Conservation (phyloP, 495 filamentous ascomycete species). For the Beverwykella pulmonaria region DNA sequence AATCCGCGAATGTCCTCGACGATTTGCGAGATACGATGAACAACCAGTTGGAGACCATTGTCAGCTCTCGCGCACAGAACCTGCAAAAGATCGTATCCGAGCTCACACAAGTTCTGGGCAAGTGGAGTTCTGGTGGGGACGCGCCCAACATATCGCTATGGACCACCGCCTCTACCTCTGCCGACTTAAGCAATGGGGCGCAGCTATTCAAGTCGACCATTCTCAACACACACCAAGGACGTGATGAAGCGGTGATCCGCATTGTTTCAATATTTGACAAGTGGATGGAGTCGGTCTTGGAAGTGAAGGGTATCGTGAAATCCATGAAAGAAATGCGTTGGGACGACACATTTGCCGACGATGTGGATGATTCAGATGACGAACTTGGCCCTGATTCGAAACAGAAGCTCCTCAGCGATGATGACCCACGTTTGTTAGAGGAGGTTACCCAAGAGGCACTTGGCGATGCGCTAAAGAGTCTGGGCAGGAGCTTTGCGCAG, state of each 20-base stretch:
- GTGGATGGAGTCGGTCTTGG: slow-evolving; percentile 68
- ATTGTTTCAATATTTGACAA: slow-evolving; percentile 62
- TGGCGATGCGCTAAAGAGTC: slow-evolving; percentile 56
- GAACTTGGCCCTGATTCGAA: slow-evolving; percentile 54
- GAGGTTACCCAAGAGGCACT: slow-evolving; percentile 63
- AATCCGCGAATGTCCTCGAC: slow-evolving; percentile 57
- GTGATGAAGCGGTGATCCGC: slow-evolving; percentile 63
- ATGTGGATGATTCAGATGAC: slow-evolving; percentile 63
- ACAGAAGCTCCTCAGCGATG: slow-evolving; percentile 64
- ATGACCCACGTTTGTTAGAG: slow-evolving; percentile 70
- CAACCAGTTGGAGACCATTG: slow-evolving; percentile 59
- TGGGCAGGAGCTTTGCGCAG: slow-evolving; percentile 60
- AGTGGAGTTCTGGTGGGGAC: slow-evolving; percentile 32
- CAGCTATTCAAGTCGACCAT: slow-evolving; percentile 57
- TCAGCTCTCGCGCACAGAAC: slow-evolving; percentile 60
- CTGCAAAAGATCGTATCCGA: slow-evolving; percentile 63
- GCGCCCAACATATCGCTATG: slow-evolving; percentile 48
- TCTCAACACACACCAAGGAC: slow-evolving; percentile 61
- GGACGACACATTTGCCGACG: slow-evolving; percentile 75
- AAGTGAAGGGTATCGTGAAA: slow-evolving; percentile 62
- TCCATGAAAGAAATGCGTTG: slow-evolving; percentile 69
- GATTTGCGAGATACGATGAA: slow-evolving; percentile 71
- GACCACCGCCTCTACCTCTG: slow-evolving; percentile 52
- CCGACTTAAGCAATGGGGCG: slow-evolving; percentile 60
- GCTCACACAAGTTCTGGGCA: slow-evolving; percentile 46